Evolutionary conservation across 1,284 basidiomycete species (phyloP).

Genomic region (Clitocybe nebularis): DNA sequence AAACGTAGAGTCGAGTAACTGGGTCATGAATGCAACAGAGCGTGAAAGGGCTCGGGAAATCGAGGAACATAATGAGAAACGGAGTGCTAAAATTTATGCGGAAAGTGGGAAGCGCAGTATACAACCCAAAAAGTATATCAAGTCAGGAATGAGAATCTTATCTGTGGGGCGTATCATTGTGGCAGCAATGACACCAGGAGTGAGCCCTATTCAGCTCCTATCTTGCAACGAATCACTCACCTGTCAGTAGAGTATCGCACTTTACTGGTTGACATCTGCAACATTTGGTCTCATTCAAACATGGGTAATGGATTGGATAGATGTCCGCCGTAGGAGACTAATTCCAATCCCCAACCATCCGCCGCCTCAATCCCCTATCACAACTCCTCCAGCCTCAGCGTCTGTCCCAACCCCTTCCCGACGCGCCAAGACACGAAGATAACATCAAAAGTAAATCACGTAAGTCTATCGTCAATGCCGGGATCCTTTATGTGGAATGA

Average conservation of each 20-base stretch:
- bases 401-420: not conserved
- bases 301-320: slow-evolving; percentile 68
- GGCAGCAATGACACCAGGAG: slow-evolving; percentile 76
- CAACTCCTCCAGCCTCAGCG: slow-evolving; percentile 3
- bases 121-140: slow-evolving; percentile 55
- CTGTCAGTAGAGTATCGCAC: slow-evolving; percentile 56
- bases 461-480: too few relatives aligned
- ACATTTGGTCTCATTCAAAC: slow-evolving; percentile 77
- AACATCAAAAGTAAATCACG: not conserved
- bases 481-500: slow-evolving; percentile 45
- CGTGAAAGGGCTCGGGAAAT: slow-evolving; percentile 40
- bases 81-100: slow-evolving; percentile 39
- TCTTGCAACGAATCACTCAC: slow-evolving; percentile 5
- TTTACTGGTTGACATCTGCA: slow-evolving; percentile 86
- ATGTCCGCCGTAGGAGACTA: slow-evolving; percentile 40
- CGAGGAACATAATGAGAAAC: slow-evolving; percentile 46
- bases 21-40: slow-evolving; percentile 59
- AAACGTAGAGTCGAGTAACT: slow-evolving; percentile 72
- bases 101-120: slow-evolving; percentile 39
- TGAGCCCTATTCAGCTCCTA: slow-evolving; percentile 32
- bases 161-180: slow-evolving; percentile 74
- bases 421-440: slow-evolving; percentile 7
- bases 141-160: slow-evolving; percentile 54
- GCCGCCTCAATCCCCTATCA: slow-evolving; percentile 2
- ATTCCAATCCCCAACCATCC: slow-evolving; percentile 15